These are phyloP conservation scores for Scheffersomyces amazonensis DNA, from an alignment of 805 yeast genomes.

Conservation along the genomic window DNA sequence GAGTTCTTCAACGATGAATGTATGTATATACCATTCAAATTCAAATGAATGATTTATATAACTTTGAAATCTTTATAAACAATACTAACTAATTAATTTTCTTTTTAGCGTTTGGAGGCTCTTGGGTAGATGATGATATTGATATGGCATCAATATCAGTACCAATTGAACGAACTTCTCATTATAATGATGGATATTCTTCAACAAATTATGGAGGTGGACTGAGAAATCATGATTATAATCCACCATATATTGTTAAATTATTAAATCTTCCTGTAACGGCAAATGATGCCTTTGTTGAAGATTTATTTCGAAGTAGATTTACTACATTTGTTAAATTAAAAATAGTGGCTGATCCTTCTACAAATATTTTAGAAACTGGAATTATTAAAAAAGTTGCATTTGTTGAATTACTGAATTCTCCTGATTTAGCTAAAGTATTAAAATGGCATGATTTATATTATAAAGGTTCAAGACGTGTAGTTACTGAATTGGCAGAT, in stretches of 20 bases:
- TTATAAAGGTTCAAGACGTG: conserved; percentile 40
- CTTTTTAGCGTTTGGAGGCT: conserved; percentile 39
- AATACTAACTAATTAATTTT: conserved; percentile 13
- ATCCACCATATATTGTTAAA: conserved; percentile 67
- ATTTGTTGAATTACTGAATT: conserved; percentile 54
- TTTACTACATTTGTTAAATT: conserved; percentile 56
- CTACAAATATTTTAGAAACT: conserved; percentile 32
- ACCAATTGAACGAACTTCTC: conserved; percentile 32
- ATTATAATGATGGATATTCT: conserved; percentile 4
- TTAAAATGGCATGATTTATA: conserved; percentile 62
- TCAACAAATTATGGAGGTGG: conserved; percentile 9
- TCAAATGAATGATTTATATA: too few relatives aligned
- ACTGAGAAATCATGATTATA: conserved; percentile 14
- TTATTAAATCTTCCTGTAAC: conserved; percentile 58
- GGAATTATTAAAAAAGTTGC: conserved; percentile 52
- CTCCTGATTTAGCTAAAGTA: conserved; percentile 54
- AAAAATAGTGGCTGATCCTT: conserved; percentile 58
- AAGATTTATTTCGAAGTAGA: conserved; percentile 62
- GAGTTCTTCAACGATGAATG: conserved; percentile 45
- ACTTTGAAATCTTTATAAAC: background rate
- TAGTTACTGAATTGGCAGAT: conserved; percentile 37
- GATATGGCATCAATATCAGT: conserved; percentile 45
- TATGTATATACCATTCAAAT: conserved; percentile 22
- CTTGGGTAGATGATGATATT: conserved; percentile 48
- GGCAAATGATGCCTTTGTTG: conserved; percentile 48